These are phyloP conservation scores for Schrenkiella parvula DNA, from an alignment of 345 rosid species.

Conservation along the genomic window DNA sequence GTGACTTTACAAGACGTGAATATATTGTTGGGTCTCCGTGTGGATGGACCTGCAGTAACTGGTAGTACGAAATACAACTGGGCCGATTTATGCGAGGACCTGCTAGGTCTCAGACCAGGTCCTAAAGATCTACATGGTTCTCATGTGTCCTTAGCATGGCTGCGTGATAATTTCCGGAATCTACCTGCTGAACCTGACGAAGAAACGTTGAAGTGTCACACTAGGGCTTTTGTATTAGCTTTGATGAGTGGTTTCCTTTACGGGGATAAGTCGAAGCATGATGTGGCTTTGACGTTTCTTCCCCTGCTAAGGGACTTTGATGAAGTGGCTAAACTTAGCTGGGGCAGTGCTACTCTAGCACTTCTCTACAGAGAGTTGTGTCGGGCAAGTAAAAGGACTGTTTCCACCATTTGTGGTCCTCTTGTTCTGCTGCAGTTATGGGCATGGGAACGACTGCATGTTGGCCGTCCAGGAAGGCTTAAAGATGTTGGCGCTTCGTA, in stretches of 20 bases:
- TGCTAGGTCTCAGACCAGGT: slow-evolving; percentile 37
- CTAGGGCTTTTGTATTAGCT: slow-evolving; percentile 36
- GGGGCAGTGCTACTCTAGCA: slow-evolving; percentile 40
- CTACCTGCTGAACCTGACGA: slow-evolving; percentile 33
- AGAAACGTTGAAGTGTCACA: slow-evolving; percentile 29
- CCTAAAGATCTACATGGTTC: slow-evolving; percentile 36
- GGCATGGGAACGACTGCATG: slow-evolving; percentile 40
- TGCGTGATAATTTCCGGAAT: slow-evolving; percentile 34
- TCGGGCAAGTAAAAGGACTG: slow-evolving; percentile 38
- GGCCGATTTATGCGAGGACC: slow-evolving; percentile 38
- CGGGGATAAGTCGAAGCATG: slow-evolving; percentile 38
- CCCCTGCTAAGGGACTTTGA: slow-evolving; percentile 31
- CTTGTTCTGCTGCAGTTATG: slow-evolving; percentile 39
- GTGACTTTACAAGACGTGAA: slow-evolving; percentile 63
- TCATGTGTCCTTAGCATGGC: slow-evolving; percentile 35
- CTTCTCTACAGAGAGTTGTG: slow-evolving; percentile 40
- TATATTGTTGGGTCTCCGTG: slow-evolving; percentile 59
- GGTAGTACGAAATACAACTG: slow-evolving; percentile 37
- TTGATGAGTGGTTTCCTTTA: slow-evolving; percentile 40
- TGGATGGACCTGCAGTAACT: slow-evolving; percentile 73
- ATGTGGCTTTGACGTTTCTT: slow-evolving; percentile 37
- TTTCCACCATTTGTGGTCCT: slow-evolving; percentile 39
- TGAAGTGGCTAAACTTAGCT: slow-evolving; percentile 34
- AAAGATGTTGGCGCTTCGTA: slow-evolving; percentile 34
- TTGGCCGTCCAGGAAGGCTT: slow-evolving; percentile 40